phyloP scores from a whole-genome alignment of 108 stramenopile species.

The Schizochytrium sp. region DNA sequence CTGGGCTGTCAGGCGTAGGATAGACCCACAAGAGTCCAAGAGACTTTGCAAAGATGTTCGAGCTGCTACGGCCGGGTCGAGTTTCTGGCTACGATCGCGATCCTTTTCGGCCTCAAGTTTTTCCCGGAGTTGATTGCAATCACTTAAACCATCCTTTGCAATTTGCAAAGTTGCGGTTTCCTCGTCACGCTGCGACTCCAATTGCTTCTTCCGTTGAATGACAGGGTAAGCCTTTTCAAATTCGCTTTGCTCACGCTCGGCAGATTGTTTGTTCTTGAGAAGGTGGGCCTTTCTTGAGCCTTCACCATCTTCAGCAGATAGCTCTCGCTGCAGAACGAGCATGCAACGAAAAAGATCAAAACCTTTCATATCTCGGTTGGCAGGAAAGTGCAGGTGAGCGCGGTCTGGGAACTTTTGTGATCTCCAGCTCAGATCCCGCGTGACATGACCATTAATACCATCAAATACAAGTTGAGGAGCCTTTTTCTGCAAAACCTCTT shows the following conservation, averaged over 20 bases:
- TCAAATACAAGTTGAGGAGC: neutral
- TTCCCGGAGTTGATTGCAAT: neutral
- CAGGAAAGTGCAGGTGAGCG: neutral
- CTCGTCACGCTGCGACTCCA: neutral
- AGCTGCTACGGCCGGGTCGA: neutral
- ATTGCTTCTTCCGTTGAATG: neutral
- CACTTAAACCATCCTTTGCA: neutral
- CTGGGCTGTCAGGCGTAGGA: neutral
- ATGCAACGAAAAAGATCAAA: constrained; percentile 20
- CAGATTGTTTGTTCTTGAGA: neutral
- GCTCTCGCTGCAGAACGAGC: constrained; percentile 46
- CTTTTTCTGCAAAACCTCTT: neutral
- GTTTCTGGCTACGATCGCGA: neutral
- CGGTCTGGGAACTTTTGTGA: constrained; percentile 5
- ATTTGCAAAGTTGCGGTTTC: neutral
- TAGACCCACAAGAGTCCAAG: neutral
- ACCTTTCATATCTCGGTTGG: neutral
- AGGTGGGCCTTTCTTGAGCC: neutral
- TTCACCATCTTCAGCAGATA: neutral
- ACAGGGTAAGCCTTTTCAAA: constrained; percentile 8
- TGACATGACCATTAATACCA: neutral
- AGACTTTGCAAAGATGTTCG: neutral
- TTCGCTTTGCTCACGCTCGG: neutral
- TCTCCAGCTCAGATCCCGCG: neutral
- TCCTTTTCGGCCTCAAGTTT: neutral